Evolutionary conservation across 306 rosid genomes (phyloP).

Genomic region (Gleditsia sinensis): DNA sequence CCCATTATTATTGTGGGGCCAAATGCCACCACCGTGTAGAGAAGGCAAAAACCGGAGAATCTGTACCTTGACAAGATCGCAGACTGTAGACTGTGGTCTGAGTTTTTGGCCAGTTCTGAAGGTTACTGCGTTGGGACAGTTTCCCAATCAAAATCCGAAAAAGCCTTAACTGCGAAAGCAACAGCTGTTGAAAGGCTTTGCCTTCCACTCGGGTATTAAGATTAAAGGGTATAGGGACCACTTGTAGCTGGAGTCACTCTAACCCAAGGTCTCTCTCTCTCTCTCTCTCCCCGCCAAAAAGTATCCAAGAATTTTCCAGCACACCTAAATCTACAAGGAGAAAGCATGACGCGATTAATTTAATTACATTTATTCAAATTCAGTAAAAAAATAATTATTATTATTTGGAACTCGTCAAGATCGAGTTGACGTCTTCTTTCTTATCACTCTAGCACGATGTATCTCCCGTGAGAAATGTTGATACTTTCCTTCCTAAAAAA

Average conservation of each 20-base stretch:
- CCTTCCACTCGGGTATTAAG: not conserved
- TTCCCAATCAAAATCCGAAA: constrained; percentile 3
- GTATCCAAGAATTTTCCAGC: constrained; percentile 23
- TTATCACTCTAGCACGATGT: too few relatives aligned
- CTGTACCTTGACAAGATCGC: too few relatives aligned
- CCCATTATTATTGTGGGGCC: not conserved
- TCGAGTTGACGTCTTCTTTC: too few relatives aligned
- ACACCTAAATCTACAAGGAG: too few relatives aligned
- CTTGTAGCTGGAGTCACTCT: not conserved
- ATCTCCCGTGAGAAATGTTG: too few relatives aligned
- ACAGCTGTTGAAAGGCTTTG: not conserved
- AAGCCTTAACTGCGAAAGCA: not conserved
- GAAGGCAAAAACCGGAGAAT: not conserved
- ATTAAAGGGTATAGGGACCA: constrained; percentile 17
- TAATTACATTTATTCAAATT: too few relatives aligned
- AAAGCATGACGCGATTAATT: too few relatives aligned
- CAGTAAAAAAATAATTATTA: too few relatives aligned
- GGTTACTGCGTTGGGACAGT: constrained; percentile 3
- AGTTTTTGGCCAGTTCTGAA: constrained; percentile 20
- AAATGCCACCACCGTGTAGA: not conserved
- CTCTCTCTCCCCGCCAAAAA: not conserved
- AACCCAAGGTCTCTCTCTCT: not conserved
- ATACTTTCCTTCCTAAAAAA: too few relatives aligned
- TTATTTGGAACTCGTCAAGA: too few relatives aligned
- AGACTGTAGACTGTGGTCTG: too few relatives aligned